phyloP scores from a whole-genome alignment of 176 grass and related monocot genomes.

The Rhynchospora pubera region DNA sequence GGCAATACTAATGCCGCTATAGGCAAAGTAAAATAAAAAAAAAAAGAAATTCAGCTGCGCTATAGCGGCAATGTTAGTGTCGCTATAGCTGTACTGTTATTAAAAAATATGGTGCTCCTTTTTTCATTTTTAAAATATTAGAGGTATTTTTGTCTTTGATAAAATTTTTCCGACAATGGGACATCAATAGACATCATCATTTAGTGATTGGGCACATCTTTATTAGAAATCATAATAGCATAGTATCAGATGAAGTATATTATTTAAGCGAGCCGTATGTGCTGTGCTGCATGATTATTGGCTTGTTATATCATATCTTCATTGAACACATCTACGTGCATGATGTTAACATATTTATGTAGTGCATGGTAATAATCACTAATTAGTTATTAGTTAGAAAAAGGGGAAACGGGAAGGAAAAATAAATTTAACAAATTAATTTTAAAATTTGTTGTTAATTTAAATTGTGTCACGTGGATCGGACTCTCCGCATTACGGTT shows the following conservation, averaged over 20 bases:
- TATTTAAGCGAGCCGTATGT: background rate
- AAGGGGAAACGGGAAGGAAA: background rate
- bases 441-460: background rate
- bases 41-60: too few relatives aligned
- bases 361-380: background rate
- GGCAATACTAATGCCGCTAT: too few relatives aligned
- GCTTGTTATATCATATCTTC: background rate
- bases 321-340: background rate
- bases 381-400: too few relatives aligned
- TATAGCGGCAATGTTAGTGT: too few relatives aligned
- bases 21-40: too few relatives aligned
- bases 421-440: background rate
- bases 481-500: too few relatives aligned
- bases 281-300: background rate
- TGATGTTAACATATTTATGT: background rate
- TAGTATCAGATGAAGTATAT: background rate
- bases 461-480: too few relatives aligned
- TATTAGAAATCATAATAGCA: background rate
- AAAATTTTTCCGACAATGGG: too few relatives aligned
- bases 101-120: too few relatives aligned
- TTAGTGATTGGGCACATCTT: background rate
- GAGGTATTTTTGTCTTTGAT: too few relatives aligned
- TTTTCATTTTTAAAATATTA: too few relatives aligned
- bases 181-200: background rate
- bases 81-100: too few relatives aligned